phyloP scores from a whole-genome alignment of 179 eudicot species.

The Gypsophila paniculata region DNA sequence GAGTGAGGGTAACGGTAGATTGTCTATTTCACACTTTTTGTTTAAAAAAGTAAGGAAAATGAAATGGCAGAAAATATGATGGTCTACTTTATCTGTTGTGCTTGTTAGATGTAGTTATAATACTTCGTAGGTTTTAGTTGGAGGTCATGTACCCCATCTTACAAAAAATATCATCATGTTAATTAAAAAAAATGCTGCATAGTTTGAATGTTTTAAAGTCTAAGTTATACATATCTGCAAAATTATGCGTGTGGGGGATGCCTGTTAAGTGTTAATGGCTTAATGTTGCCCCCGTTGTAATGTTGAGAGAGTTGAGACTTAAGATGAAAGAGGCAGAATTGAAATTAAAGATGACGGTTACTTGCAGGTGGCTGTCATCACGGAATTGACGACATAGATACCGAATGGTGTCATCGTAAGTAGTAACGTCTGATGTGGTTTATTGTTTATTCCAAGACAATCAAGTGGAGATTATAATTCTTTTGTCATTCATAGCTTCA shows the following conservation, averaged over 20 bases:
- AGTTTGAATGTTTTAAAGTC: background rate
- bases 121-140: background rate
- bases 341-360: conserved; percentile 9
- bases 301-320: background rate
- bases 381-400: background rate
- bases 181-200: background rate
- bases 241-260: background rate
- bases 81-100: background rate
- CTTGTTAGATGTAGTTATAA: conserved; percentile 7
- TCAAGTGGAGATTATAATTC: too few relatives aligned
- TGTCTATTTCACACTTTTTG: too few relatives aligned
- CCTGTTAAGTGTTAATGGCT: background rate
- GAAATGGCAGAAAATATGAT: too few relatives aligned
- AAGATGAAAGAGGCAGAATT: background rate
- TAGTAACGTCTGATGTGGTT: background rate
- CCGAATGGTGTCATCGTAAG: too few relatives aligned
- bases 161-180: background rate
- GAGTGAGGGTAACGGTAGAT: too few relatives aligned
- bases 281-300: background rate
- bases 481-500: too few relatives aligned
- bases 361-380: background rate
- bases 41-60: too few relatives aligned
- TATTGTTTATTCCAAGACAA: background rate
- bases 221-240: too few relatives aligned
- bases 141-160: background rate